A percentile compares a stretch with the other conserved stretches of the same genome.
These are phyloP conservation scores for Coccomyxa subellipsoidea DNA, from an alignment of 163 green algal genomes.

Conservation along the genomic window DNA sequence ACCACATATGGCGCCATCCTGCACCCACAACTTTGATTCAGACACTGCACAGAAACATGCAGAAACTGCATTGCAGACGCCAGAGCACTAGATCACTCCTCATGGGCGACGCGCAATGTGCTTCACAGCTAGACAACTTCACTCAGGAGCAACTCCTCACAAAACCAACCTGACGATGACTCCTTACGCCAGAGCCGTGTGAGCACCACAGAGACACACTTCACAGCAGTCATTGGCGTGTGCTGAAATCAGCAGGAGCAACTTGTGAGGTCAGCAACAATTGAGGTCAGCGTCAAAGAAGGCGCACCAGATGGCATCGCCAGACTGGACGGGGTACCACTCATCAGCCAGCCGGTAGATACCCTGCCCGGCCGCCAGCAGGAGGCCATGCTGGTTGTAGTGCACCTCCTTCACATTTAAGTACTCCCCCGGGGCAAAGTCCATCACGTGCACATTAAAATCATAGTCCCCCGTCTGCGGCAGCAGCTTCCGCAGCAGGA, in stretches of 20 bases:
- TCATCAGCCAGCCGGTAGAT: constrained; percentile 91
- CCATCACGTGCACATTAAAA: constrained; percentile 98
- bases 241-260: background rate
- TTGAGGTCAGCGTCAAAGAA: background rate
- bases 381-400: constrained; percentile 97
- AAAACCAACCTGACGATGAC: too few relatives aligned
- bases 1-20: constrained; percentile 90
- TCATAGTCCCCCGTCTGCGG: constrained; percentile 81
- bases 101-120: too few relatives aligned
- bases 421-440: constrained; percentile 85
- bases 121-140: too few relatives aligned
- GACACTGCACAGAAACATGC: background rate
- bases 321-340: constrained; percentile 87
- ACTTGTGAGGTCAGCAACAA: background rate
- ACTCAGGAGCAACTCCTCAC: too few relatives aligned
- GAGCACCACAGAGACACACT: too few relatives aligned
- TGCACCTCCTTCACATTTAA: constrained; percentile 90
- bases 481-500: constrained; percentile 88
- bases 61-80: background rate
- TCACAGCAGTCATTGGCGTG: too few relatives aligned
- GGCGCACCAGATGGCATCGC: constrained; percentile 81
- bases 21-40: background rate
- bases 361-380: constrained; percentile 88
- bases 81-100: too few relatives aligned
- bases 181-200: too few relatives aligned